A percentile compares a stretch with the other conserved stretches of the same genome.
These are phyloP conservation scores for Geranium rotundifolium DNA, from an alignment of 345 rosid species.

Conservation along the genomic window DNA sequence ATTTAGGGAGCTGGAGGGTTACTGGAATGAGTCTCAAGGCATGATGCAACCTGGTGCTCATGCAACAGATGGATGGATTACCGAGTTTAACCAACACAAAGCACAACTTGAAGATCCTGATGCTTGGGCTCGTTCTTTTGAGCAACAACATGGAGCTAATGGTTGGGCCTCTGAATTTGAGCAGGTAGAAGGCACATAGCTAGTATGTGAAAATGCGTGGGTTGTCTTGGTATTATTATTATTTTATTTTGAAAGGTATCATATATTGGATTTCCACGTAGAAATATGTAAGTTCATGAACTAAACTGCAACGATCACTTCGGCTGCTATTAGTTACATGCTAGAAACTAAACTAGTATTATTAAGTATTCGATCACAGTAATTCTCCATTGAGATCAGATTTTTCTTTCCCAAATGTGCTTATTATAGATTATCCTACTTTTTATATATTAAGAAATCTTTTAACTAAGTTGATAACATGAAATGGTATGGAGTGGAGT, in stretches of 20 bases:
- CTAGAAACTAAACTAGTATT: too few species aligned
- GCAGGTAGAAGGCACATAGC: slow-evolving; percentile 39
- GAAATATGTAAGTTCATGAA: not conserved
- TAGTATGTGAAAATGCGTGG: too few species aligned
- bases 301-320: not conserved
- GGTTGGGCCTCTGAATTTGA: slow-evolving; percentile 97
- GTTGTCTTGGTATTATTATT: too few species aligned
- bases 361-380: too few species aligned
- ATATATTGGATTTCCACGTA: not conserved
- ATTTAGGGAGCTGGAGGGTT: slow-evolving; percentile 70
- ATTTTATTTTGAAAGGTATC: not conserved
- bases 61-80: slow-evolving; percentile 65
- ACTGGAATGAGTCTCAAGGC: slow-evolving; percentile 98
- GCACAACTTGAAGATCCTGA: slow-evolving; percentile 45
- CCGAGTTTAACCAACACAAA: slow-evolving; percentile 61
- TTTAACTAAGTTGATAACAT: too few species aligned
- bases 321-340: too few species aligned
- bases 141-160: slow-evolving; percentile 79
- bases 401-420: too few species aligned
- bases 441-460: too few species aligned
- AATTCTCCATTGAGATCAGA: too few species aligned
- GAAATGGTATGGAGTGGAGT: too few species aligned
- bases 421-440: too few species aligned
- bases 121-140: slow-evolving; percentile 83
- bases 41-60: slow-evolving; percentile 43